Evolutionary conservation across 257 asterid genomes (phyloP), one percentile per base, ranked within the genome.

Genomic region (Fraxinus anomala): DNA sequence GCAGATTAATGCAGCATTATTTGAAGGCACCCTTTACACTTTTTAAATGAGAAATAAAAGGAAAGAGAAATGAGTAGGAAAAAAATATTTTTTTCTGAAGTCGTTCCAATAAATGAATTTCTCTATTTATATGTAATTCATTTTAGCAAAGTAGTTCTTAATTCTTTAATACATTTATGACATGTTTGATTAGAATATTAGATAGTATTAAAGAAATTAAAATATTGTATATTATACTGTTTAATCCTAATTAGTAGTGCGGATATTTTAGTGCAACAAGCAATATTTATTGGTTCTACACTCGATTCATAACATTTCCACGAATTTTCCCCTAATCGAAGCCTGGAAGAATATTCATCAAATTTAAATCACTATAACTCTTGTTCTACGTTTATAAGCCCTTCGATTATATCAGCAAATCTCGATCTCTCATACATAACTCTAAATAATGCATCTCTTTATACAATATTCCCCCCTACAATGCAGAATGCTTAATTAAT

Each of bases 1-100:
- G 87, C 82, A 73, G 10, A 23, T 61, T 6, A n/a, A 16, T 59
- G 2, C 30, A 21, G 14, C 68, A 61, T 61, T 6, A 21, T 23
- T 2, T n/a, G 31, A 49, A 17, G 3, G 30, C 21, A 23, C 3
- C 11, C 9, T 8, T 8, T 21, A 23, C 5, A 19, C 31, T 7
- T 61, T 61, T 61, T 42, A 12, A 42, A 42, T 42, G 51, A 42
- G 17, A 42, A 42, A 2, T 12, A 12, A 42, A 42, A 42, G 26
- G 26, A 2, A 9, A 23, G 34, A 63, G 26, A 26, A 24, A 63
- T 13, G 3, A 4, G 69, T 4, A 24, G 8, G 33, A 26, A 63
- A 12, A 26, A 61, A 10, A 34, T 24, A 63, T 23, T 33, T 33
- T 33, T 33, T 4, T 33, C 36, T 33, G 1, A 63, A 23, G 4